A percentile compares a stretch with the other conserved stretches of the same genome.
These are phyloP conservation scores for Leptographium wingfieldii DNA, from an alignment of 2,329 filamentous ascomycete genomes.

Conservation along the genomic window DNA sequence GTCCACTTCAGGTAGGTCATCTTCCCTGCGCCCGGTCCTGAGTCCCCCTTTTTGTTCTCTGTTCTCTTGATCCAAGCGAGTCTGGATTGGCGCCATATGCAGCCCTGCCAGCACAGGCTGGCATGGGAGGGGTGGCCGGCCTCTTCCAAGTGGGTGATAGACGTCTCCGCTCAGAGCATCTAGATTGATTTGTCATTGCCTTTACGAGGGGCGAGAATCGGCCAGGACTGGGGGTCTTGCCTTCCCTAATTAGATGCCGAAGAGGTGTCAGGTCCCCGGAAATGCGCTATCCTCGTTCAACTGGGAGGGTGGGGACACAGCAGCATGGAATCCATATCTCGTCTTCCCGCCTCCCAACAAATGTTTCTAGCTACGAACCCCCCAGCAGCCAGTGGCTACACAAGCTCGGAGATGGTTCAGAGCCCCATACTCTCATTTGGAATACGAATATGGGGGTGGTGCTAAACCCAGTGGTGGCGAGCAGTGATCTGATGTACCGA, in stretches of 20 bases:
- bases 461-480: not conserved
- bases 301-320: not conserved
- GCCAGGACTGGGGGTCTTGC: not conserved
- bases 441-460: not conserved
- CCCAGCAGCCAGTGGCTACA: not conserved
- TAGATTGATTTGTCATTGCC: conserved; percentile 8
- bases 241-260: not conserved
- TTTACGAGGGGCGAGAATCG: not conserved
- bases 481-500: not conserved
- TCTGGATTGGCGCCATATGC: not conserved
- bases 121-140: not conserved
- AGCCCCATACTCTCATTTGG: not conserved
- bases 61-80: conserved; percentile 7
- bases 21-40: not conserved
- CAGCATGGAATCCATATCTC: not conserved
- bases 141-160: not conserved
- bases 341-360: not conserved
- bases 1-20: conserved; percentile 13
- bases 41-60: not conserved
- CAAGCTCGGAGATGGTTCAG: not conserved
- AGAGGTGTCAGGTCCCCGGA: not conserved
- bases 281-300: not conserved
- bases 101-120: not conserved
- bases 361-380: not conserved
- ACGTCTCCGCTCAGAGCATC: not conserved